Base-by-base conservation (phyloP, 805 yeast species). In the Martiniozyma abietophila region DNA sequence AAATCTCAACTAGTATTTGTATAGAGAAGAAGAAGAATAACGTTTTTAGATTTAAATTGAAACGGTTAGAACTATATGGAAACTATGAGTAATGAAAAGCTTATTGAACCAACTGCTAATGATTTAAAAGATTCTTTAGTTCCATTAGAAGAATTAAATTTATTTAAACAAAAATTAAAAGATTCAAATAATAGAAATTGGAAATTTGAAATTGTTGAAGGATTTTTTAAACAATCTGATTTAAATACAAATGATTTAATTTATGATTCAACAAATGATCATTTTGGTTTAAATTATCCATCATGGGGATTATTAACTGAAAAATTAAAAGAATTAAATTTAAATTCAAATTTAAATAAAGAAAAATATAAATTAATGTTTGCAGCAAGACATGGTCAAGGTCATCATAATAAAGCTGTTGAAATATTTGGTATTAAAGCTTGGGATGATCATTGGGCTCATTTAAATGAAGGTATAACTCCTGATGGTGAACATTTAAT, bases 311-410 rank as follows among this genome's bases (percentile, higher is more conserved):
- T 54, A 4, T 54, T 69, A 15, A 45, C 48, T 20, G 25, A 24
- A 2, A 54, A 59, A 21, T 34, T 72, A 20, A 43, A 48, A 1
- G 38, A 47, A 8, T 51, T 72, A 42, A 70, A 69, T 41, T 33
- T 36, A 2, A 28, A 45, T 5, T 62, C 67, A 14, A 38, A 43
- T 0, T n/a, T n/a, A n/a, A 44, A 43, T 1, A 62, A 67, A 39
- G 75, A 58, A 27, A 38, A 42, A 23, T 72, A 61, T 51, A 75
- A 74, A 45, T 45, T 75, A 30, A 38, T 75, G 4, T 65, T 71
- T 31, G 60, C 71, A 35, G 77, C 79, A 8, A 63, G 85, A 49
- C 85, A 78, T 45, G 85, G 84, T 5, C 81, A 77, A 51, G 85
- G 84, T 0, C 69, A 56, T 48, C 86, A 78, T 42, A 78, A 78